Evolutionary conservation across 768 basidiomycete genomes (phyloP), one percentile per base, ranked within the genome.

Genomic region (Hebeloma cylindrosporum): DNA sequence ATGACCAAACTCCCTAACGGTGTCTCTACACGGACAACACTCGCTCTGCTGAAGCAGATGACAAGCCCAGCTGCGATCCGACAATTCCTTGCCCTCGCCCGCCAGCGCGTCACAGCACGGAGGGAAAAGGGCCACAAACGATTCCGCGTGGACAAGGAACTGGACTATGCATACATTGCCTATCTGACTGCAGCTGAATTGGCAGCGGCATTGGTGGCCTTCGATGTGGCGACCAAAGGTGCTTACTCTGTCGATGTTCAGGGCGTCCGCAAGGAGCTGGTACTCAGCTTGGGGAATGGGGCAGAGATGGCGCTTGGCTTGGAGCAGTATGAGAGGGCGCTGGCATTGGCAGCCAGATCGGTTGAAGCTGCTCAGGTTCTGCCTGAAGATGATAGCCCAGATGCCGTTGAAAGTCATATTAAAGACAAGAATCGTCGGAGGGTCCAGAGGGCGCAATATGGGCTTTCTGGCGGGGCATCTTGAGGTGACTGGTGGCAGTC

Each of bases 281-380:
- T 65, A 0, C 51, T 64, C 11, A 65, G 60, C 25, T 40, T 68
- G 14, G 62, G 62, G 0, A 66, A 68, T 42, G 65, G 64, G 11
- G 63, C 67, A 4, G 65, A 68, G 53, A 67, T 68, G 68, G 60
- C 60, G 18, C 43, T 62, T n/a, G 47, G 56, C 2, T 31, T 45
- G 28, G 35, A 43, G 14, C 39, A 52, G 8, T 58, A 58, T 38
- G 46, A 54, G 7, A 45, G 47, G 22, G 62, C 62, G n/a, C 42
- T 64, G 27, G 49, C 43, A 16, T 64, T 57, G 25, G 66, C 60
- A 14, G 44, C 47, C 2, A 57, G 54, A 6, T 54, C 62, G 4
- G 53, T 60, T 16, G 48, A 45, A 8, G 48, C 46, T 28, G 62
- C 41, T 13, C 47, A 60, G 27, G 40, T 42, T 25, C 47, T 61